phyloP scores from a whole-genome alignment of 441 rosid species.

The Bocquillonia castaneifolia region DNA sequence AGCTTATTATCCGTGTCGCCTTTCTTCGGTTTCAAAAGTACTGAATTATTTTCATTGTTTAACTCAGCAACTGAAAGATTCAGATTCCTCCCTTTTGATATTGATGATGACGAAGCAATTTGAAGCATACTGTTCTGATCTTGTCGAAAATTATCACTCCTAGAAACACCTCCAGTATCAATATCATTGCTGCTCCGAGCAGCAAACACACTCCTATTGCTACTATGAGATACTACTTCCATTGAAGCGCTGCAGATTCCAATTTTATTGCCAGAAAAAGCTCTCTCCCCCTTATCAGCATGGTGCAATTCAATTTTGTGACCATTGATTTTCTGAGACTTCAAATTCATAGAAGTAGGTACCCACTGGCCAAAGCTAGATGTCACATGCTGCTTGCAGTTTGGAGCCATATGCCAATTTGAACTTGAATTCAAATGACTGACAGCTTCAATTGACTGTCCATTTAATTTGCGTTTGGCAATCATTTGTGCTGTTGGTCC shows the following conservation, averaged over 20 bases:
- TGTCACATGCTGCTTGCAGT: slow-evolving; percentile 14
- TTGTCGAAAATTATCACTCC: slow-evolving; percentile 8
- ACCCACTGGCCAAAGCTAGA: slow-evolving; percentile 8
- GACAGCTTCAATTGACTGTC: slow-evolving; percentile 19
- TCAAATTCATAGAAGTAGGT: slow-evolving; percentile 4
- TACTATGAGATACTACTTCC: slow-evolving; percentile 6
- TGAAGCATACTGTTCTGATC: slow-evolving; percentile 4
- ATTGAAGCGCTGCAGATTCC: not conserved
- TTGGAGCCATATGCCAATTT: slow-evolving; percentile 9
- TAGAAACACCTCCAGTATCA: slow-evolving; percentile 5
- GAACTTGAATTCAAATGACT: slow-evolving; percentile 19
- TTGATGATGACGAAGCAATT: slow-evolving; percentile 6
- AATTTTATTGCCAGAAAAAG: slow-evolving; percentile 4
- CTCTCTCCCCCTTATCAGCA: slow-evolving; percentile 9
- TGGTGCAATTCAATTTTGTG: slow-evolving; percentile 4
- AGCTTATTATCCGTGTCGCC: not conserved
- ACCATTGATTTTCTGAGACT: slow-evolving; percentile 8
- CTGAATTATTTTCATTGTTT: slow-evolving; percentile 1
- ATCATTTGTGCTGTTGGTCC: slow-evolving; percentile 49
- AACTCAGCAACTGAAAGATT: slow-evolving; percentile 12
- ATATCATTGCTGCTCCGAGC: not conserved
- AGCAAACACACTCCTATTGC: slow-evolving; percentile 1
- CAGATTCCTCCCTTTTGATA: not conserved
- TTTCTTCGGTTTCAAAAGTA: not conserved
- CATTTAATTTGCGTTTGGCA: slow-evolving; percentile 36